These are phyloP conservation scores for Xylaria grammica DNA, from an alignment of 495 filamentous ascomycete genomes.

Conservation along the genomic window DNA sequence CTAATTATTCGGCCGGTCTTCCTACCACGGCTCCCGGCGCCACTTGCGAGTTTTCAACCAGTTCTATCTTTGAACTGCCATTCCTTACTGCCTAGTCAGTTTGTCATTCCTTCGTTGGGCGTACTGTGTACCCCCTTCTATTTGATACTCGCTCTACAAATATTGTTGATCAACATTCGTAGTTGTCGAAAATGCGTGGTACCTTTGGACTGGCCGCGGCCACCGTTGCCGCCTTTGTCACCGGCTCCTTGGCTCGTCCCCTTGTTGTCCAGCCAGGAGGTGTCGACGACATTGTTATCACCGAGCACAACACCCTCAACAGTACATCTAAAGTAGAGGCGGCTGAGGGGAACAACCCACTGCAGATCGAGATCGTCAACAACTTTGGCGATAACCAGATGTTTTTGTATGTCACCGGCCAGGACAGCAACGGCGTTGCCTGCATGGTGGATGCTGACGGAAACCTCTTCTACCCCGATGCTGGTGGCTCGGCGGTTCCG, in stretches of 20 bases:
- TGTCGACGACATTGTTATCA: constrained; percentile 31
- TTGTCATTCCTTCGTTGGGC: constrained; percentile 21
- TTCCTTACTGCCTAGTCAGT: constrained; percentile 20
- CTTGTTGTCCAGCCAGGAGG: constrained; percentile 32
- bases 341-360: neutral
- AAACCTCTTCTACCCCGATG: constrained; percentile 42
- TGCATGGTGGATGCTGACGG: constrained; percentile 46
- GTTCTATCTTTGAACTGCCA: constrained; percentile 22
- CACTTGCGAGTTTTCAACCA: neutral
- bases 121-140: constrained; percentile 17
- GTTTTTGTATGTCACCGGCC: constrained; percentile 48
- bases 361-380: constrained; percentile 43
- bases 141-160: neutral
- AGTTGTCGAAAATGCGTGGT: constrained; percentile 15
- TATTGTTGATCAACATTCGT: constrained; percentile 13
- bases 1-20: neutral
- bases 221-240: constrained; percentile 30
- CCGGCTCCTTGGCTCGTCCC: constrained; percentile 32
- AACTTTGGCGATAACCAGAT: constrained; percentile 43
- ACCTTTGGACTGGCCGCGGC: constrained; percentile 38
- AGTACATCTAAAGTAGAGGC: constrained; percentile 5
- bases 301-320: constrained; percentile 39
- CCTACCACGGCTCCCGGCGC: constrained; percentile 6
- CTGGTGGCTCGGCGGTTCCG: constrained; percentile 24
- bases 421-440: constrained; percentile 37